These are phyloP conservation scores for Pachysandra terminalis DNA, from an alignment of 164 flowering plant species.

Conservation along the genomic window DNA sequence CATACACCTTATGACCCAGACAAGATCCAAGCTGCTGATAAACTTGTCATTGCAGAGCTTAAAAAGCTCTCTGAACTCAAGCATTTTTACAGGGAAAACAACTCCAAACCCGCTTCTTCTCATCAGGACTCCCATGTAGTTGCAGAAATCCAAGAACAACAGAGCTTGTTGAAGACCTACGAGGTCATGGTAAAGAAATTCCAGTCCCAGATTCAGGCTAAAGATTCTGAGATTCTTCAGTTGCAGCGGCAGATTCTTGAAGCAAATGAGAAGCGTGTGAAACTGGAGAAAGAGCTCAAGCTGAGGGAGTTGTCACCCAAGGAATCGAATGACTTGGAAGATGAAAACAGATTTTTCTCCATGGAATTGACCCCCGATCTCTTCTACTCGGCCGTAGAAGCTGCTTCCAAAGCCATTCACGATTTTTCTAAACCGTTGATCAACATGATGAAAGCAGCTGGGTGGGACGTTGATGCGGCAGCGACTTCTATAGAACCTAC, in stretches of 20 bases:
- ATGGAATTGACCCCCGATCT: conserved; percentile 53
- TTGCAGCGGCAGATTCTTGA: conserved; percentile 60
- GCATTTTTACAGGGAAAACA: conserved; percentile 62
- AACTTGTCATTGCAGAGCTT: conserved; percentile 57
- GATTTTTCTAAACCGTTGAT: conserved; percentile 72
- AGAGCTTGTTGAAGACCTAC: conserved; percentile 59
- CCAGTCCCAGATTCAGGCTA: conserved; percentile 66
- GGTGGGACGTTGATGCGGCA: conserved; percentile 84
- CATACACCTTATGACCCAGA: conserved; percentile 85
- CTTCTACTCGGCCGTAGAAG: conserved; percentile 48
- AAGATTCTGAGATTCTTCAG: conserved; percentile 61
- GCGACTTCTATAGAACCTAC: conserved; percentile 58
- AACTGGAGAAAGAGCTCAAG: conserved; percentile 64
- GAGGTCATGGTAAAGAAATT: conserved; percentile 81
- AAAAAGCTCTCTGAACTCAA: conserved; percentile 64
- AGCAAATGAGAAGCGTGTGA: conserved; percentile 45
- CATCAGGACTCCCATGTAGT: conserved; percentile 70
- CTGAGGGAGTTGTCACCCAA: conserved; percentile 55
- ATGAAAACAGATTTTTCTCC: conserved; percentile 33
- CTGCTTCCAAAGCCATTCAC: conserved; percentile 56
- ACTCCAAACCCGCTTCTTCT: conserved; percentile 54
- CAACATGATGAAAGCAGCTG: conserved; percentile 84
- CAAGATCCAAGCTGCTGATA: conserved; percentile 70
- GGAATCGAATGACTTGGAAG: conserved; percentile 43
- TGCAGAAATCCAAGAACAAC: conserved; percentile 70